Percentiles rank a stretch among this genome's conserved stretches.
These are phyloP conservation scores for Zygosaccharomyces sapae DNA, from an alignment of 1,139 yeast genomes.

Conservation along the genomic window DNA sequence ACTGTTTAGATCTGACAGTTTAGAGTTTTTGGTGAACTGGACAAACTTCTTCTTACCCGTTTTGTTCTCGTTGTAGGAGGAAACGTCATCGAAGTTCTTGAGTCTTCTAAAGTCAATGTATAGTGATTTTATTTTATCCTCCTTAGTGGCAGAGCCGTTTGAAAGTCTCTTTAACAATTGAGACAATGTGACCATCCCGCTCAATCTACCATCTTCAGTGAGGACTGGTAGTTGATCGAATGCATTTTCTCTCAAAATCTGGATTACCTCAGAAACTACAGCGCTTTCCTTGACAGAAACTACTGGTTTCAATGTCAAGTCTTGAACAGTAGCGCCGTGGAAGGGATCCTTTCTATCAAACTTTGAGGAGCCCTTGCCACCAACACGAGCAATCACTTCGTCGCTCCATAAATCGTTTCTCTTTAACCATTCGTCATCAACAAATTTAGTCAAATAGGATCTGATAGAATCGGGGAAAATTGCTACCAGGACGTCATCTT, in stretches of 20 bases:
- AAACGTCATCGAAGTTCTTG: slow-evolving; percentile 57
- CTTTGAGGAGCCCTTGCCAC: slow-evolving; percentile 38
- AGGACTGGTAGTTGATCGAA: slow-evolving; percentile 86
- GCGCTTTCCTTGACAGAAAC: slow-evolving; percentile 66
- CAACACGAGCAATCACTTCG: slow-evolving; percentile 43
- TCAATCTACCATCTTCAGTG: slow-evolving; percentile 54
- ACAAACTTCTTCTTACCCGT: slow-evolving; percentile 65
- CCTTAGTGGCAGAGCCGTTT: slow-evolving; percentile 54
- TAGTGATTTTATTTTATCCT: slow-evolving; percentile 57
- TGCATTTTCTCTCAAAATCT: slow-evolving; percentile 68
- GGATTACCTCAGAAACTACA: slow-evolving; percentile 62
- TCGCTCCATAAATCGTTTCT: slow-evolving; percentile 63
- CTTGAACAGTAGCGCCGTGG: slow-evolving; percentile 61
- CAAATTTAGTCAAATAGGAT: slow-evolving; percentile 82
- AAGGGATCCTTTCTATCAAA: slow-evolving; percentile 40
- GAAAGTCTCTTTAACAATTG: slow-evolving; percentile 66
- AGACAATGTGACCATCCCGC: slow-evolving; percentile 76
- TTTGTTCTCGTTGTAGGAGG: slow-evolving; percentile 60
- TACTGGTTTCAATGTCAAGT: slow-evolving; percentile 75
- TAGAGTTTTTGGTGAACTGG: slow-evolving; percentile 64
- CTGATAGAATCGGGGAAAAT: slow-evolving; percentile 86
- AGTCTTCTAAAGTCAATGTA: slow-evolving; percentile 74
- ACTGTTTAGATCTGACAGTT: slow-evolving; percentile 63
- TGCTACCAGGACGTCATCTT: slow-evolving; percentile 72
- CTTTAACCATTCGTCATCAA: slow-evolving; percentile 89